Evolutionary conservation across 1,139 yeast species (phyloP).

Genomic region (Spathaspora sp.): DNA sequence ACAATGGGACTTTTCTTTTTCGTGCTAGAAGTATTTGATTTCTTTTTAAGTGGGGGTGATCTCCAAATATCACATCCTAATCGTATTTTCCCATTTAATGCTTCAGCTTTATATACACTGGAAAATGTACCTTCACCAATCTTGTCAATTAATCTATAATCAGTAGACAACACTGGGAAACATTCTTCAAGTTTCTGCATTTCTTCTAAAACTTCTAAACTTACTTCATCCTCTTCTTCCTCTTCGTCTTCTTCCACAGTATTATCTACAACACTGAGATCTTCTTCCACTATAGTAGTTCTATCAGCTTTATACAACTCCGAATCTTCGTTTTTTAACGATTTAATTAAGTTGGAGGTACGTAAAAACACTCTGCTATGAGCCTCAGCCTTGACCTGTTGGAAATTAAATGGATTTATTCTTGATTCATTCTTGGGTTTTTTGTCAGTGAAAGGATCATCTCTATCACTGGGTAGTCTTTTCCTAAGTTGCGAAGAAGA

Average conservation of each 20-base stretch:
- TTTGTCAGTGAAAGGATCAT: slow-evolving; percentile 6
- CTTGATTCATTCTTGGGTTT: not conserved
- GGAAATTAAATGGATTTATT: not conserved
- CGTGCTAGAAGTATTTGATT: slow-evolving; percentile 10
- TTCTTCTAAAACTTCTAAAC: slow-evolving; percentile 61
- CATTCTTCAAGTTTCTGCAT: slow-evolving; percentile 60
- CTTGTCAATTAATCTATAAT: slow-evolving; percentile 72
- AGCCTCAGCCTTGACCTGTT: slow-evolving; percentile 1
- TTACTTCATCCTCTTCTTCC: slow-evolving; percentile 44
- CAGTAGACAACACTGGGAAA: slow-evolving; percentile 59
- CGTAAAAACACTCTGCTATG: slow-evolving; percentile 2
- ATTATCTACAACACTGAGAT: not conserved
- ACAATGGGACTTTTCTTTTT: slow-evolving; percentile 54
- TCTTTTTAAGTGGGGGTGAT: slow-evolving; percentile 43
- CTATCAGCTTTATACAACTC: not conserved
- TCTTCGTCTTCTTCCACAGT: slow-evolving; percentile 6
- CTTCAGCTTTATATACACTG: slow-evolving; percentile 86
- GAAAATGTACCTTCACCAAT: slow-evolving; percentile 97
- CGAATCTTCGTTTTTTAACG: not conserved
- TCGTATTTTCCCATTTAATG: slow-evolving; percentile 46
- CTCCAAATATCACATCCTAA: slow-evolving; percentile 45
- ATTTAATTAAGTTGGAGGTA: slow-evolving; percentile 1
- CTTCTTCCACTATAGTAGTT: slow-evolving; percentile 1
- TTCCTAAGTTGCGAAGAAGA: not conserved
- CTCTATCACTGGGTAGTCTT: slow-evolving; percentile 2